Conservation (phyloP, 805 yeast genomes). For the Diddensiella transvaalensis region DNA sequence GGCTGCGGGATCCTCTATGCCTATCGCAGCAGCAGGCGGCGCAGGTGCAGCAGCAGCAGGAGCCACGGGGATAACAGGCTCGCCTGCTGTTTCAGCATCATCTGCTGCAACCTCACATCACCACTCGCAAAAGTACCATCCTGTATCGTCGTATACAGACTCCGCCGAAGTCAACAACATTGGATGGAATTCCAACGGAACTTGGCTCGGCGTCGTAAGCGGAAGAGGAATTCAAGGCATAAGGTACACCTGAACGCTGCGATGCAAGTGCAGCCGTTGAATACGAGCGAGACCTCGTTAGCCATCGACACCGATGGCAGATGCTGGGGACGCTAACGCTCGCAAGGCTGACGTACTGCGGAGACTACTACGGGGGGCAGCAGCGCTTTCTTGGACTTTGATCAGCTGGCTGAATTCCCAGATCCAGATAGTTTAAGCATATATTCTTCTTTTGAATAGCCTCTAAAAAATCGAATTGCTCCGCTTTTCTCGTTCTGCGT, state of each 20-base stretch:
- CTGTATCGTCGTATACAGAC: slow-evolving; percentile 51
- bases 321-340: neutral
- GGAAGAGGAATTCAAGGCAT: slow-evolving; percentile 70
- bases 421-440: no score
- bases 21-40: neutral
- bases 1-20: neutral
- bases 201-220: slow-evolving; percentile 74
- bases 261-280: no score
- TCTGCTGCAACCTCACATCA: slow-evolving; percentile 1
- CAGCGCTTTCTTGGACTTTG: no score
- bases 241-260: slow-evolving; percentile 6
- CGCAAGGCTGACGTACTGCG: no score
- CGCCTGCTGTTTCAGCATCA: slow-evolving; percentile 2
- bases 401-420: no score
- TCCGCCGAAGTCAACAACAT: slow-evolving; percentile 72
- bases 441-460: no score
- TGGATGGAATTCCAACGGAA: slow-evolving; percentile 68
- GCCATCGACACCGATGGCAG: neutral
- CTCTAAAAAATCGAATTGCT: no score
- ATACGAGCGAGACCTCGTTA: neutral
- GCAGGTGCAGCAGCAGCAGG: neutral
- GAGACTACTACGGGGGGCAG: no score
- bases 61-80: neutral
- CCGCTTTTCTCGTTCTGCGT: no score
- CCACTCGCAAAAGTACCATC: slow-evolving; percentile 15